phyloP scores from a whole-genome alignment of 441 rosid species.

The Gossypium schwendimanii region DNA sequence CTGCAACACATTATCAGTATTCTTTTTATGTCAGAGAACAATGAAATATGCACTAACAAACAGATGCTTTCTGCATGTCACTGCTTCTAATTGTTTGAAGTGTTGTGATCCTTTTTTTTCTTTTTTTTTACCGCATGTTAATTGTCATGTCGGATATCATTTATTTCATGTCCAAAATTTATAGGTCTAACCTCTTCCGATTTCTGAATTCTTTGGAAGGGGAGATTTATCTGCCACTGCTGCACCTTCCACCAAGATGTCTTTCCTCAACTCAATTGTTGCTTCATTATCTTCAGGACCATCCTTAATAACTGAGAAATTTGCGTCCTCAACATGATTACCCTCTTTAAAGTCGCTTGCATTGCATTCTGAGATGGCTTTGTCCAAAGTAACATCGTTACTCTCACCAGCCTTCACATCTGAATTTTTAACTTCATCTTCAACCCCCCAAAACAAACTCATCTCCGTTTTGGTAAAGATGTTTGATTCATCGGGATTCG shows the following conservation, averaged over 20 bases:
- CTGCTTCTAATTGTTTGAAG: background rate
- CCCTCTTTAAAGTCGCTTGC: background rate
- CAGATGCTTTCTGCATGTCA: background rate
- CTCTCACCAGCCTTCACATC: background rate
- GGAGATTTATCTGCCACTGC: slow-evolving; percentile 2
- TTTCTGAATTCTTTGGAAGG: background rate
- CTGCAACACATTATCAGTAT: slow-evolving; percentile 13
- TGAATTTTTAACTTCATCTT: slow-evolving; percentile 10
- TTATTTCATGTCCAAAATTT: background rate
- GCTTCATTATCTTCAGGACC: background rate
- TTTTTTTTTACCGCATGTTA: too few relatives aligned
- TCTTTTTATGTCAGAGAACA: background rate
- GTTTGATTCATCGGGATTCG: slow-evolving; percentile 12
- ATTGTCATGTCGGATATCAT: too few relatives aligned
- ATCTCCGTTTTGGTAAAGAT: background rate
- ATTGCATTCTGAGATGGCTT: background rate
- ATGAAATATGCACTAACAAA: background rate
- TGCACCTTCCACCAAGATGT: background rate
- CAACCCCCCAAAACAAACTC: slow-evolving; percentile 15
- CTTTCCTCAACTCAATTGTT: background rate
- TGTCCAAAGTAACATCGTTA: background rate
- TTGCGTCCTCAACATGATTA: background rate
- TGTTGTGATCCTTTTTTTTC: too few relatives aligned
- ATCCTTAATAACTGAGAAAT: background rate
- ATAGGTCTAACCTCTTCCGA: slow-evolving; percentile 15